Evolutionary conservation across 2,329 filamentous ascomycete species (phyloP).

Genomic region (Xylariales sp.): DNA sequence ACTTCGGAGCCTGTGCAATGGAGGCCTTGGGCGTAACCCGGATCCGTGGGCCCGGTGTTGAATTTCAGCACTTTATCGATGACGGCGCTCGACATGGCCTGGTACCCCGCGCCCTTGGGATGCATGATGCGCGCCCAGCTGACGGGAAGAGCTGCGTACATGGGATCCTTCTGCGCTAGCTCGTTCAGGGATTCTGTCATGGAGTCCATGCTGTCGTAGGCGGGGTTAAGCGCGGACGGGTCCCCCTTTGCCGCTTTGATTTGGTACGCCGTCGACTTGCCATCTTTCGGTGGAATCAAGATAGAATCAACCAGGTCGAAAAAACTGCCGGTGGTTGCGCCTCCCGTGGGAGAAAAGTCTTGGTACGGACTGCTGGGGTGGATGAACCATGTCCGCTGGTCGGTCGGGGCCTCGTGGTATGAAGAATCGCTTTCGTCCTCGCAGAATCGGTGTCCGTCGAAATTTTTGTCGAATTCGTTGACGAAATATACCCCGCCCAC

Average conservation of each 20-base stretch:
- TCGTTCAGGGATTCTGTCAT: slow-evolving; percentile 2
- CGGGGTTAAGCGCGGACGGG: neutral
- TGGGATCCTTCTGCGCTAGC: slow-evolving; percentile 5
- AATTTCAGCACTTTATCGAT: slow-evolving; percentile 12
- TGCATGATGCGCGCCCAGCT: slow-evolving; percentile 8
- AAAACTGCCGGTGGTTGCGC: neutral
- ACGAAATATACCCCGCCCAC: slow-evolving; percentile 14
- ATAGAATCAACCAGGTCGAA: slow-evolving; percentile 21
- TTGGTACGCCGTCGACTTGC: slow-evolving; percentile 12
- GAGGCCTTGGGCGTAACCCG: slow-evolving; percentile 8
- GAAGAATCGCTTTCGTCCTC: slow-evolving; percentile 2
- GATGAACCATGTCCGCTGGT: slow-evolving; percentile 12
- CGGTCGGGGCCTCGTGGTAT: slow-evolving; percentile 7
- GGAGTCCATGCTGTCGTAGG: slow-evolving; percentile 1
- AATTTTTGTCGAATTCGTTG: neutral
- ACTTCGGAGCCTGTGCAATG: neutral
- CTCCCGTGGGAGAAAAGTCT: neutral
- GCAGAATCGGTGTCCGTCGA: slow-evolving; percentile 13
- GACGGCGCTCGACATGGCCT: slow-evolving; percentile 5
- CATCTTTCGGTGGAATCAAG: slow-evolving; percentile 13
- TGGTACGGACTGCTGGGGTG: neutral
- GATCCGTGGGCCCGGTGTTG: slow-evolving; percentile 3
- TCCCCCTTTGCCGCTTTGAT: slow-evolving; percentile 7
- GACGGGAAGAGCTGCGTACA: neutral
- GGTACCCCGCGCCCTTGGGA: slow-evolving; percentile 9